Evolutionary conservation across 129 eudicot species (phyloP), one percentile per base, ranked within the genome.

Genomic region (Escallonia herrerae): DNA sequence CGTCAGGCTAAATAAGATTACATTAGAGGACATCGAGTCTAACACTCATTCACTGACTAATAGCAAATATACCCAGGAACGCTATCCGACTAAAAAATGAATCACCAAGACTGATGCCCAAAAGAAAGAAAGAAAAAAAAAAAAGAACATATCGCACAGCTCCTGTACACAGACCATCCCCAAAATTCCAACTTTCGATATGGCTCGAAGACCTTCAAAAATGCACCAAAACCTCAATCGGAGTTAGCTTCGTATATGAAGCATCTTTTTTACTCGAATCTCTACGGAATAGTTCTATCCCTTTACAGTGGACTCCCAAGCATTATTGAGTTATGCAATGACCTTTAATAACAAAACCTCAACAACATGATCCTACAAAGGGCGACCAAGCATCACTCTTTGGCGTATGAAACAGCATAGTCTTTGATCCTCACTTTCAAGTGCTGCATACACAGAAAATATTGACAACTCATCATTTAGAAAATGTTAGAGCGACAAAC

Each of bases 351-450:
- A 22, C 33, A 22, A 22, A n/a, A 1, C 33, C 33, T 22, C 33
- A 22, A 22, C 33, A 22, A 1, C 33, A 22, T 22, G 33, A 22
- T 2, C 64, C 46, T 9, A 60, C 64, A 40, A 14, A n/a, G 7
- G 67, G 43, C 56, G 47, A 43, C 44, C 56, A 12, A 13, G 64
- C 60, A 48, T 84, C 79, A 76, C 58, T 82, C 80, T 74, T 74
- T 76, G 10, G 71, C 60, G 59, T 71, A 75, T 14, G 83, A 76
- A 41, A 58, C 74, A 6, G 80, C 88, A 43, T 67, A 90, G 45
- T 86, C 95, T 72, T 68, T 79, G 45, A 90, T 86, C 95, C 81
- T 83, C 86, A 81, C 84, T 78, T 86, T 90, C 86, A 90, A 64
- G 65, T 73, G 73, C 97, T 90, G 88, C 49, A 14, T 69, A 69